A percentile compares a stretch with the other conserved stretches of the same genome.
Evolutionary conservation across 2,329 filamentous ascomycete species (phyloP).

Genomic region (Colletotrichum godetiae): DNA sequence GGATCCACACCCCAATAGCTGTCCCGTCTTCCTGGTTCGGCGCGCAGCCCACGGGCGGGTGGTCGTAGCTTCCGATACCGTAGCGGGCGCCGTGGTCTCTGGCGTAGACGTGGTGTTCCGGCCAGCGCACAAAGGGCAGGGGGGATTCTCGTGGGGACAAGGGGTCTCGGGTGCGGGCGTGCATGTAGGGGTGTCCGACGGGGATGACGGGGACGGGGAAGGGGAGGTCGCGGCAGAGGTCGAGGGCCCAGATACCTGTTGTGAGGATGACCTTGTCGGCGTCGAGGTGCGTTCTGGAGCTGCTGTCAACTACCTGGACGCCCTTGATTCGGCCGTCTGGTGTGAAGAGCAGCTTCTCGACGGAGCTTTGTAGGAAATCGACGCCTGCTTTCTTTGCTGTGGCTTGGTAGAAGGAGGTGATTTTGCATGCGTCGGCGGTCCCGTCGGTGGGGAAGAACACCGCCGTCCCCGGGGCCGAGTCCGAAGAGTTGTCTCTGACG

Average conservation of each 20-base stretch:
- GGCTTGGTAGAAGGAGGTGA: constrained; percentile 19
- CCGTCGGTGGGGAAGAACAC: constrained; percentile 14
- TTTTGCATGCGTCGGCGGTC: constrained; percentile 7
- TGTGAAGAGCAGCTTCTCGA: not conserved
- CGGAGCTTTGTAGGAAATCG: not conserved
- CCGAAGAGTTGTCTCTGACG: not conserved
- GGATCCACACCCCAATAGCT: constrained; percentile 15
- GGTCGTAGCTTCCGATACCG: constrained; percentile 21
- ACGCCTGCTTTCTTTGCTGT: not conserved
- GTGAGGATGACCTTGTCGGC: constrained; percentile 14
- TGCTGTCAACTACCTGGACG: not conserved
- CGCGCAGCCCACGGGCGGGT: constrained; percentile 8
- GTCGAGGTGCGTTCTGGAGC: not conserved
- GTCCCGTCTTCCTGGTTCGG: not conserved
- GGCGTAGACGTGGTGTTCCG: constrained; percentile 25
- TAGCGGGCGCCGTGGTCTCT: constrained; percentile 12
- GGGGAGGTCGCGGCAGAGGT: not conserved
- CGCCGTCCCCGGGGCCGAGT: not conserved
- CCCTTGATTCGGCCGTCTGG: not conserved
- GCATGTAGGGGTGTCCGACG: constrained; percentile 20
- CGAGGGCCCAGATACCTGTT: constrained; percentile 19
- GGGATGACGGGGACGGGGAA: constrained; percentile 21
- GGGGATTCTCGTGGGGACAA: not conserved
- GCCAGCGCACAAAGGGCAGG: constrained; percentile 20
- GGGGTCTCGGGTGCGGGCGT: not conserved